Conservation (phyloP, 768 basidiomycete genomes). For the Termitomyces heimii region DNA sequence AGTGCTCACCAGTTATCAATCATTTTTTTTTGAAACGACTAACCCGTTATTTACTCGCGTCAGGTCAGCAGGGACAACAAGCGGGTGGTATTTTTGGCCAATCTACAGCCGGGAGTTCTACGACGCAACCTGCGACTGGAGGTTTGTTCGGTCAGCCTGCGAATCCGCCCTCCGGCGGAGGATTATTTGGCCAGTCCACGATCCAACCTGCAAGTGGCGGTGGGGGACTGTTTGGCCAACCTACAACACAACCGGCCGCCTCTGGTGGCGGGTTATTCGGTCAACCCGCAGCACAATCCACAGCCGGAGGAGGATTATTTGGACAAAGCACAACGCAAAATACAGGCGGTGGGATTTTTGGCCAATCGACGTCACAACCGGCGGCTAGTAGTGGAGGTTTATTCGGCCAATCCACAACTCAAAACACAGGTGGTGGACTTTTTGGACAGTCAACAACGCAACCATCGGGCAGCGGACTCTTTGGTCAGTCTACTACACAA, state of each 20-base stretch:
- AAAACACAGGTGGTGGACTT: slow-evolving; percentile 4
- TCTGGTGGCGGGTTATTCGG: slow-evolving; percentile 12
- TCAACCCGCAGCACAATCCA: slow-evolving; percentile 7
- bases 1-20: slow-evolving; percentile 12
- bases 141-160: slow-evolving; percentile 20
- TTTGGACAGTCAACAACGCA: slow-evolving; percentile 16
- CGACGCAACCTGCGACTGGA: slow-evolving; percentile 14
- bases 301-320: slow-evolving; percentile 24
- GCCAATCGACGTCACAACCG: slow-evolving; percentile 11
- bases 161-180: slow-evolving; percentile 10
- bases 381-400: slow-evolving; percentile 1
- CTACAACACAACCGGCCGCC: slow-evolving; percentile 1
- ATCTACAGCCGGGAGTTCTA: not conserved
- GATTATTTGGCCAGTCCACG: slow-evolving; percentile 24
- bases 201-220: slow-evolving; percentile 13
- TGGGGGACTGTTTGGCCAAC: slow-evolving; percentile 28
- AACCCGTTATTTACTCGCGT: slow-evolving; percentile 14
- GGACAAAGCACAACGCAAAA: slow-evolving; percentile 17
- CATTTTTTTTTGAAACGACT: not conserved
- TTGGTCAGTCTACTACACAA: slow-evolving; percentile 13
- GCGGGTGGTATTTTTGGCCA: slow-evolving; percentile 18
- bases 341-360: slow-evolving; percentile 9
- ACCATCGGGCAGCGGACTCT: slow-evolving; percentile 7
- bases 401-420: slow-evolving; percentile 14
- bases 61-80: slow-evolving; percentile 27